Conservation (phyloP, 2,329 filamentous ascomycete genomes). For the Fusarium sp. region DNA sequence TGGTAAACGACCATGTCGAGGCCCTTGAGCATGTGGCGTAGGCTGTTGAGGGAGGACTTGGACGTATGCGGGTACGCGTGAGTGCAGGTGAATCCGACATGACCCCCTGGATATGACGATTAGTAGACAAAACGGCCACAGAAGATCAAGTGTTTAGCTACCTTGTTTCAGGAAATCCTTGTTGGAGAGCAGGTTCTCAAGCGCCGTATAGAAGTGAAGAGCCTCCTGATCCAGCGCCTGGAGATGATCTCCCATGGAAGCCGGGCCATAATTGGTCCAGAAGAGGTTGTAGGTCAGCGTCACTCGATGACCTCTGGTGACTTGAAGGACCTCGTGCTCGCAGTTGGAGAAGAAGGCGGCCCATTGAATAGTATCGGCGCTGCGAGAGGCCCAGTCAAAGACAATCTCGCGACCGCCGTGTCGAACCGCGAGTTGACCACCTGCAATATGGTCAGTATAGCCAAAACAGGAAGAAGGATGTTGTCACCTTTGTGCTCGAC, state of each 20-base stretch:
- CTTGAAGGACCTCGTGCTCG: slow-evolving; percentile 60
- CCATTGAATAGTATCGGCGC: slow-evolving; percentile 50
- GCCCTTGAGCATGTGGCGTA: slow-evolving; percentile 56
- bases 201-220: slow-evolving; percentile 4
- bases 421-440: slow-evolving; percentile 55
- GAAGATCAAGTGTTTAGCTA: not conserved
- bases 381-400: slow-evolving; percentile 53
- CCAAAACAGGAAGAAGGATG: rapidly evolving
- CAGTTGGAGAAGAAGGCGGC: slow-evolving; percentile 63
- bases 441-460: slow-evolving; percentile 20
- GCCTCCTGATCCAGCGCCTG: slow-evolving; percentile 20
- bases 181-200: slow-evolving; percentile 12
- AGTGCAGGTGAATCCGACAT: slow-evolving; percentile 55
- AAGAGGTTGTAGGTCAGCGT: slow-evolving; percentile 67
- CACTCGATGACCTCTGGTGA: slow-evolving; percentile 60
- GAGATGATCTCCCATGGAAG: slow-evolving; percentile 31
- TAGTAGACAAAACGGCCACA: rapidly evolving
- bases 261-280: slow-evolving; percentile 42
- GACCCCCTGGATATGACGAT: slow-evolving; percentile 47
- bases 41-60: slow-evolving; percentile 8
- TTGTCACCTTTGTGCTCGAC: slow-evolving; percentile 35
- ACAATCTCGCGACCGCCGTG: slow-evolving; percentile 48
- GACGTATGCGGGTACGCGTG: slow-evolving; percentile 58
- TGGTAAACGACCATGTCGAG: slow-evolving; percentile 55
- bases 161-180: slow-evolving; percentile 1